A percentile compares a stretch with the other conserved stretches of the same genome.
phyloP scores from a whole-genome alignment of 2,329 filamentous ascomycete genomes.

The Botrytis hyacinthi region DNA sequence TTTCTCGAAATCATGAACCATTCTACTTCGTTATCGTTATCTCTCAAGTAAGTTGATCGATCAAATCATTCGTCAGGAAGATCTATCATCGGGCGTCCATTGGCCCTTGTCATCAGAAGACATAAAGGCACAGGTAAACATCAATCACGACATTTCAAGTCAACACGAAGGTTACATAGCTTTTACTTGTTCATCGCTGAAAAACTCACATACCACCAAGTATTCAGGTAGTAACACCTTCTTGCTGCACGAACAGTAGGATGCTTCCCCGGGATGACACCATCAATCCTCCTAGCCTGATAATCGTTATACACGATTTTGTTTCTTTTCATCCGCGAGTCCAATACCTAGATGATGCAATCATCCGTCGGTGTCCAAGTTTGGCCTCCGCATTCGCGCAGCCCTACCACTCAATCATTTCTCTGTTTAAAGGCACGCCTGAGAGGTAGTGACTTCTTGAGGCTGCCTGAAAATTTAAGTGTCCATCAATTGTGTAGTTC shows the following conservation, averaged over 20 bases:
- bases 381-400: not conserved
- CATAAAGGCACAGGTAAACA: not conserved
- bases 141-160: not conserved
- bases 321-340: not conserved
- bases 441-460: not conserved
- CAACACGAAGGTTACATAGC: not conserved
- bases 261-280: not conserved
- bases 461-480: constrained; percentile 1
- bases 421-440: not conserved
- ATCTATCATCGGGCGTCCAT: not conserved
- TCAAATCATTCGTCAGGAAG: not conserved
- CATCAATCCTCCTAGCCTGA: not conserved
- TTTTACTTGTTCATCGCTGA: not conserved
- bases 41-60: not conserved
- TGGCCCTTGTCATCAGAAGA: not conserved
- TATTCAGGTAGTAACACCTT: not conserved
- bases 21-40: constrained; percentile 1
- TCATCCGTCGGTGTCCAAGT: constrained; percentile 11
- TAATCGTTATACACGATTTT: not conserved
- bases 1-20: not conserved
- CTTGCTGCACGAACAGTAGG: not conserved
- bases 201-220: not conserved
- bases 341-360: constrained; percentile 7
- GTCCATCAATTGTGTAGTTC: not conserved
- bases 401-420: not conserved